phyloP scores from a whole-genome alignment of 176 grass and related monocot species.

The Hordeum marinum region DNA sequence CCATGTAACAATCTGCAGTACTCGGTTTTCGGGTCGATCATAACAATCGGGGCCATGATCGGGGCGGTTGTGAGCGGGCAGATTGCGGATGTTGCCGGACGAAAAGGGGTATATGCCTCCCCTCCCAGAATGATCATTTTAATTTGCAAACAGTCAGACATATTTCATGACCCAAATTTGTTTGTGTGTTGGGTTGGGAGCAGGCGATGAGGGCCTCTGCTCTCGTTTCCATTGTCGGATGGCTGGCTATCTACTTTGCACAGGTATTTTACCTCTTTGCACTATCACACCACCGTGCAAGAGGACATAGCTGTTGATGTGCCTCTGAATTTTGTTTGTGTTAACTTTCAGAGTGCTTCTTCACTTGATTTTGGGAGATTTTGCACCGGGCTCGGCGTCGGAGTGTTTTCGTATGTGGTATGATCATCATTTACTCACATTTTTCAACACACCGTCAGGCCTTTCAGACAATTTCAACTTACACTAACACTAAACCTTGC shows the following conservation, averaged over 20 bases:
- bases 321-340: neutral
- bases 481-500: neutral
- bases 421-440: neutral
- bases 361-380: conserved; percentile 45
- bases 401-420: conserved; percentile 61
- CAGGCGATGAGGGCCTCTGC: conserved; percentile 61
- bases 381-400: conserved; percentile 49
- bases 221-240: conserved; percentile 51
- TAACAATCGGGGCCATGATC: conserved; percentile 52
- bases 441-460: neutral
- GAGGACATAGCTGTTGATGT: neutral
- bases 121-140: no score
- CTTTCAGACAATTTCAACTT: neutral
- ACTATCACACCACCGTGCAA: neutral
- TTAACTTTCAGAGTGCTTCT: conserved; percentile 26
- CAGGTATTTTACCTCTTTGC: conserved; percentile 1
- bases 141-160: neutral
- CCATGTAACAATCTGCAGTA: conserved; percentile 23
- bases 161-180: neutral
- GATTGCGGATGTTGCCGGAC: conserved; percentile 41
- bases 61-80: conserved; percentile 48
- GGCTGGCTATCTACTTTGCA: conserved; percentile 47
- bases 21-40: conserved; percentile 50
- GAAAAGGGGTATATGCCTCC: conserved; percentile 40
- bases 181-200: neutral